Percentiles rank a stretch among this genome's conserved stretches.
Evolutionary conservation across 2,329 filamentous ascomycete species (phyloP).

Genomic region (Tothia fuscella): DNA sequence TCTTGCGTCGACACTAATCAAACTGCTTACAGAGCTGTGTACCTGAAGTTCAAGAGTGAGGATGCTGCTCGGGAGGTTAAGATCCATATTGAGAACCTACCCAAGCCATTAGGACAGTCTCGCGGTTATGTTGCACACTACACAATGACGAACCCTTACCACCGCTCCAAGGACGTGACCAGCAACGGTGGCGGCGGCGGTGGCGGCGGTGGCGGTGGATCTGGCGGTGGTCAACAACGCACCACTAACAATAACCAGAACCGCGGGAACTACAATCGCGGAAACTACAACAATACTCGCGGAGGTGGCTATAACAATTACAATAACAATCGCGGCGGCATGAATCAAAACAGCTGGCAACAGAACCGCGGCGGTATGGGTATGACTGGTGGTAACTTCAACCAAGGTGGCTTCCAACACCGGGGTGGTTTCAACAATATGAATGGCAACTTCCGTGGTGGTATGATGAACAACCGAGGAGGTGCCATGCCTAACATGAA

Average conservation of each 20-base stretch:
- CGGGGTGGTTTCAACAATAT: constrained; percentile 25
- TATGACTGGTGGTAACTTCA: constrained; percentile 10
- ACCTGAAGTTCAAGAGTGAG: constrained; percentile 77
- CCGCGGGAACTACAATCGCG: constrained; percentile 24
- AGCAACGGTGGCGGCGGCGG: constrained; percentile 1
- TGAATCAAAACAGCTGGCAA: constrained; percentile 14
- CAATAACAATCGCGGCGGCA: constrained; percentile 20
- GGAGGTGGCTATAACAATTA: constrained; percentile 25
- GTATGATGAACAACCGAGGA: constrained; percentile 24
- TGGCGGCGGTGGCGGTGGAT: constrained; percentile 1
- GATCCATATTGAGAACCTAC: constrained; percentile 33
- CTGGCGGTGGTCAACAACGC: background rate
- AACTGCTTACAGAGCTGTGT: constrained; percentile 48
- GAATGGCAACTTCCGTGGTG: constrained; percentile 27
- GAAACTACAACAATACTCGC: constrained; percentile 37
- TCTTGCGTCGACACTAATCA: constrained; percentile 20
- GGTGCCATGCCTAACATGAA: constrained; percentile 23
- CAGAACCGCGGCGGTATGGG: no score
- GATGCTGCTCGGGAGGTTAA: constrained; percentile 54
- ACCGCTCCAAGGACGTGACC: constrained; percentile 6
- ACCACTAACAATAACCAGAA: constrained; percentile 24
- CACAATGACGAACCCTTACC: constrained; percentile 6
- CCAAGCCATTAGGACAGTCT: constrained; percentile 32
- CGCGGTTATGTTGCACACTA: constrained; percentile 13
- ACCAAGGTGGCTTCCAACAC: constrained; percentile 10